Evolutionary conservation across 1,284 basidiomycete species (phyloP).

Genomic region (Heterobasidion irregulare): DNA sequence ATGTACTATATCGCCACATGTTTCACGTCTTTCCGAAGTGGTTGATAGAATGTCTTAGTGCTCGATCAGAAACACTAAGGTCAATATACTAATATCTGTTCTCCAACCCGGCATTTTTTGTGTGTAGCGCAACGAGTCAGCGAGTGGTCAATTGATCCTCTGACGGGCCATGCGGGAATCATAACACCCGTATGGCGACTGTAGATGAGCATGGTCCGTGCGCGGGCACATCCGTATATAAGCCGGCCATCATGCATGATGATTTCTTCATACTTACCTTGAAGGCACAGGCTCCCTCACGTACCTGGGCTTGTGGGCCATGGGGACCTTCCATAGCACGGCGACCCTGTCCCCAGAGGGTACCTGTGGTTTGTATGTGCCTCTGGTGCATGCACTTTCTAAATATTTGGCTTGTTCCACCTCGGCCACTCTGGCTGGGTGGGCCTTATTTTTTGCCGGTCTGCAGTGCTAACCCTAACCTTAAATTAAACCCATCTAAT

Average conservation of each 20-base stretch:
- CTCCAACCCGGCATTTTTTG: no score
- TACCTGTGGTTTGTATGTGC: slow-evolving; percentile 16
- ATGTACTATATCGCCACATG: no score
- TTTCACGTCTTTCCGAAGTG: no score
- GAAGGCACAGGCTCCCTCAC: slow-evolving; percentile 30
- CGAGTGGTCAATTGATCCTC: not conserved
- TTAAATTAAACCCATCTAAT: not conserved
- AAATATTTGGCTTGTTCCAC: slow-evolving; percentile 18
- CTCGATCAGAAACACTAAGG: no score
- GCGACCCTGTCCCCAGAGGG: slow-evolving; percentile 53
- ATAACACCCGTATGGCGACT: not conserved
- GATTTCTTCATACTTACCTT: slow-evolving; percentile 29
- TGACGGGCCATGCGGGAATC: not conserved
- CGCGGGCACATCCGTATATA: not conserved
- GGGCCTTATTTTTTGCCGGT: slow-evolving; percentile 15
- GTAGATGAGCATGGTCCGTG: slow-evolving; percentile 3
- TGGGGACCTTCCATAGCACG: slow-evolving; percentile 54
- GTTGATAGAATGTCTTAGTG: no score
- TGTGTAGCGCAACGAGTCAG: no score
- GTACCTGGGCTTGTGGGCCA: slow-evolving; percentile 33
- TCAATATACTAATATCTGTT: no score
- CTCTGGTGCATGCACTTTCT: slow-evolving; percentile 19
- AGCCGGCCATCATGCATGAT: not conserved
- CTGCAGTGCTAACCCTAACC: slow-evolving; percentile 4
- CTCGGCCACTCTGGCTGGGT: slow-evolving; percentile 18